Conservation (phyloP, 345 rosid species). For the Nasturtium officinale region DNA sequence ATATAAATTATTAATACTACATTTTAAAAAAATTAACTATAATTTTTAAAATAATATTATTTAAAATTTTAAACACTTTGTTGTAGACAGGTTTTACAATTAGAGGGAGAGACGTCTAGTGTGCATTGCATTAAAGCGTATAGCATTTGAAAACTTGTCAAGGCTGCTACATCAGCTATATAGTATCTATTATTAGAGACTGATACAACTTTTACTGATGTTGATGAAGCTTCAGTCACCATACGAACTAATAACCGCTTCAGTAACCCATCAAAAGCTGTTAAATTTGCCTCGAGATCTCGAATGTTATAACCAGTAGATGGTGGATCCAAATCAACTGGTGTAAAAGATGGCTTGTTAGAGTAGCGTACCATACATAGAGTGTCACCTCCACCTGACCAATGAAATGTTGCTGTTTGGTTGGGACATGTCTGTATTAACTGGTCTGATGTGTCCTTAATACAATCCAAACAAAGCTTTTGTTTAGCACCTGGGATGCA, state of each 20-base stretch:
- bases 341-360: background rate
- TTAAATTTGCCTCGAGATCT: background rate
- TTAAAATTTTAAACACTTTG: background rate
- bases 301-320: background rate
- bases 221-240: background rate
- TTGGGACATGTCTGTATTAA: conserved; percentile 9
- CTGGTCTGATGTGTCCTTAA: background rate
- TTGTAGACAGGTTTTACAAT: background rate
- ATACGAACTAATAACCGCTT: too few species aligned
- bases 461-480: conserved; percentile 2
- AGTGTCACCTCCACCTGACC: conserved; percentile 6
- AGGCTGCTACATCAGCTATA: background rate
- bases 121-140: background rate
- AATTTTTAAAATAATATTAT: too few species aligned
- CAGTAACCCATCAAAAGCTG: background rate
- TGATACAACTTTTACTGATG: background rate
- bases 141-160: background rate
- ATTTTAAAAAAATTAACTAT: too few species aligned
- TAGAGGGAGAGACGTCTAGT: background rate
- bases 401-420: background rate
- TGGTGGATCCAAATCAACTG: background rate
- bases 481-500: conserved; percentile 23
- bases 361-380: conserved; percentile 25
- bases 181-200: background rate
- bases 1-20: too few species aligned